Evolutionary conservation across 1,284 basidiomycete genomes (phyloP).

Genomic region (Phellinidium pouzarii): DNA sequence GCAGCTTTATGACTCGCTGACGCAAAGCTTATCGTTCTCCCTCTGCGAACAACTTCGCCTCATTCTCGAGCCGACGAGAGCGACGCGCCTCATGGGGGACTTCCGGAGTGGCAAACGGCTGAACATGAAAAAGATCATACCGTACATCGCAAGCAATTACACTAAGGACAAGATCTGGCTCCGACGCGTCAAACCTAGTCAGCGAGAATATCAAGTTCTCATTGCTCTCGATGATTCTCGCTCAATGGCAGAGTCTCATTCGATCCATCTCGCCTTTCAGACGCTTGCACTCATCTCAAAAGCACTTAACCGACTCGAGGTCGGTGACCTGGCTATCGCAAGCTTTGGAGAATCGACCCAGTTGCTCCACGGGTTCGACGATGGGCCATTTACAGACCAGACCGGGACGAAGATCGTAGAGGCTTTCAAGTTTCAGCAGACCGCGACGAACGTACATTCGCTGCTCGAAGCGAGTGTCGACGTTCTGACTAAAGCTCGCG

Average conservation of each 20-base stretch:
- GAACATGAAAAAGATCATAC: constrained; percentile 99
- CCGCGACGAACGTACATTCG: constrained; percentile 82
- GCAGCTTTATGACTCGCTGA: constrained; percentile 86
- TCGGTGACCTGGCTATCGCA: constrained; percentile 89
- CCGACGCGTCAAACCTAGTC: constrained; percentile 86
- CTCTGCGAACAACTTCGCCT: constrained; percentile 96
- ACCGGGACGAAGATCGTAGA: constrained; percentile 77
- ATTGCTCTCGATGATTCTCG: constrained; percentile 94
- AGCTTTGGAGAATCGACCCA: constrained; percentile 89
- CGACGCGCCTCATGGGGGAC: constrained; percentile 93
- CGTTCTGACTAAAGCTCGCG: constrained; percentile 72
- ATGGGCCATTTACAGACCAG: constrained; percentile 71
- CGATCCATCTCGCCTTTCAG: constrained; percentile 91
- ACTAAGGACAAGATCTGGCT: constrained; percentile 99
- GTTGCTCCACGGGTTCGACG: constrained; percentile 82
- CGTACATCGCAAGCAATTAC: constrained; percentile 98
- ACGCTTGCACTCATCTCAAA: constrained; percentile 90
- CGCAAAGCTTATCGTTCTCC: constrained; percentile 84
- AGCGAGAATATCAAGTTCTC: constrained; percentile 94
- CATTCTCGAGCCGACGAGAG: constrained; percentile 91
- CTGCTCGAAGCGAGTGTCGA: constrained; percentile 82
- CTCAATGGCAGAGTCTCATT: constrained; percentile 93
- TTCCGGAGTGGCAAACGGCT: constrained; percentile 97
- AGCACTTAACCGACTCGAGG: constrained; percentile 88
- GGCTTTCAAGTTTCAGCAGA: constrained; percentile 87